Evolutionary conservation across 2,329 filamentous ascomycete genomes (phyloP), one percentile per base, ranked within the genome.

Genomic region (Periconia macrospinosa): DNA sequence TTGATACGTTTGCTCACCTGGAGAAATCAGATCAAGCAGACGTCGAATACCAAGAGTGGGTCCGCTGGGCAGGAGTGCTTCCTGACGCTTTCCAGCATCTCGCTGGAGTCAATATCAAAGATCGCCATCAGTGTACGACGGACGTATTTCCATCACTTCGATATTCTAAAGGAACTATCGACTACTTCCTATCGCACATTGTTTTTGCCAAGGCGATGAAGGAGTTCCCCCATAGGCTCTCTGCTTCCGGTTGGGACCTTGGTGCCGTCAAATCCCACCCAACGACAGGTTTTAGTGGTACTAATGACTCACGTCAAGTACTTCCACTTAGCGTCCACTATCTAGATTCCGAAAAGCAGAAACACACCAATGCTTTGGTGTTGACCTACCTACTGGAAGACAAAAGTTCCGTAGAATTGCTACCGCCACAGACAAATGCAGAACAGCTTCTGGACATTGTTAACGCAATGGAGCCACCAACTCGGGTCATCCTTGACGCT

Each of bases 231-330:
- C 52, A 78, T 10, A 90, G 89, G 54, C 69, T 91, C 0, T 85
- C 83, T 0, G 79, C 84, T 0, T 90, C 86, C 0, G 86, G 86
- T 0, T 90, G 87, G 87, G 86, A 91, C 54, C 72, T 90, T 18
- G 83, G 75, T 3, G 66, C 74, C 41, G 45, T 43, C 6, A 85
- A 80, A 51, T 7, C n/a, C 0, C 72, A 83, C 18, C 75, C 79
- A 0, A 85, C 80, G 0, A 86, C 84, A 0, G 88, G 88, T 0
- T 91, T 91, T 62, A 88, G 85, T 51, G 87, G 88, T 0, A 91
- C 88, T 0, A 87, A 85, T 20, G 87, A 91, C 23, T 27, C 58
- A 84, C 82, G 0, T 69, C 78, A 13, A 73, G 78, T 15, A 63
- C 73, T 91, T 0, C 87, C 87, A 0, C 61, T 87, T 0, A 72